Base-by-base conservation (phyloP, 2,329 filamentous ascomycete species). In the Calcarisporium arbuscula region DNA sequence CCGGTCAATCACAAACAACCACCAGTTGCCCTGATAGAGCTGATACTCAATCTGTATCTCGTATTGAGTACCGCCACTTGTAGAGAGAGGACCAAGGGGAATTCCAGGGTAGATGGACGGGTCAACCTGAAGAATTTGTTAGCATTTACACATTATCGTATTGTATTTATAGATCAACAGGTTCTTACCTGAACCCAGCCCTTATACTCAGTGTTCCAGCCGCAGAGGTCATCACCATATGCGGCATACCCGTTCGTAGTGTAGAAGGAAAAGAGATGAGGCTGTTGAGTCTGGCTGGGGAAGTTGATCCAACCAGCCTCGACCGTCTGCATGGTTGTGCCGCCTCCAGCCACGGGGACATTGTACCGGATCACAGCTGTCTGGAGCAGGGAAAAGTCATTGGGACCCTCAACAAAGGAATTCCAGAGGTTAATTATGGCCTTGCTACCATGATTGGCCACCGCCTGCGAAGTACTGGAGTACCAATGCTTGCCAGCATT, bases 261-360 rank as follows among this genome's bases (percentile, higher is more conserved):
- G 33, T 32, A 49, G 33, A 39, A 49, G 21, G 36, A 19, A 32
- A 49, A 49, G 8, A 49, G 40, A 28, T 42, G 40, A 12, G 43
- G 41, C 5, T 29, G 14, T n/a, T 19, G 7, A 2, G 28, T 36
- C 20, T 43, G 41, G 15, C 34, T 26, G 1, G 46, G 46, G 23
- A 36, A 44, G 36, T 41, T 40, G 41, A 46, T 49, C 43, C 43
- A 46, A 3, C 46, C 46, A 28, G 41, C 35, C 36, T 49, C 46
- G 11, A 47, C 23, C 10, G 46, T 43, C 32, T 49, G 46, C n/a
- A 16, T 28, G 4, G 36, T 30, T 26, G 35, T 28, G 14, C 36
- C 34, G 15, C 25, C 37, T 8, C 41, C 38, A n/a, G 28, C 20
- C 14, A 39, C 35, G 3, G 39, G 21, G 14, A 40, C 40, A 10